Evolutionary conservation across 2,329 filamentous ascomycete species (phyloP).

Genomic region (Didymosphaeria variabile): DNA sequence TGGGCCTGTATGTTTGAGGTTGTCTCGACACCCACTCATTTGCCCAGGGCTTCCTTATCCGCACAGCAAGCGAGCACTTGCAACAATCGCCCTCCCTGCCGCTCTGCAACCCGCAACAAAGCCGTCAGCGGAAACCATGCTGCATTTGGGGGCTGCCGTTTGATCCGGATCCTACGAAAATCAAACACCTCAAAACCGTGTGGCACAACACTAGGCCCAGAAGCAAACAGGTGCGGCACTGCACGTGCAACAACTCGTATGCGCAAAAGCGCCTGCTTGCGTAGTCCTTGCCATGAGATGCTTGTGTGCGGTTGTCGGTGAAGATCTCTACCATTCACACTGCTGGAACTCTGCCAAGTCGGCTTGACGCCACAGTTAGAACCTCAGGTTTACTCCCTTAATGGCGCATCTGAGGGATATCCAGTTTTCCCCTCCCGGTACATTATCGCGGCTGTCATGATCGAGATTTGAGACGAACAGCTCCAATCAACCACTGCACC

Average conservation of each 20-base stretch:
- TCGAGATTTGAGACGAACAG: constrained; percentile 6
- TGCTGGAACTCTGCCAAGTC: constrained; percentile 14
- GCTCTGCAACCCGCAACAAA: constrained; percentile 29
- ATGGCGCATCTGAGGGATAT: constrained; percentile 39
- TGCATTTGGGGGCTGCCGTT: constrained; percentile 36
- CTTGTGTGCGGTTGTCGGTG: constrained; percentile 16
- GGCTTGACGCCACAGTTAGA: constrained; percentile 68
- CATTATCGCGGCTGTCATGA: neutral
- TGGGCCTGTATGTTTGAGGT: constrained; percentile 29
- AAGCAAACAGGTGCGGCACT: constrained; percentile 35
- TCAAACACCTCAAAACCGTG: constrained; percentile 43
- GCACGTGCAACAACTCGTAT: constrained; percentile 27
- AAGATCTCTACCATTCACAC: constrained; percentile 14
- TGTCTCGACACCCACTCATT: constrained; percentile 27
- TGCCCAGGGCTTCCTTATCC: constrained; percentile 26
- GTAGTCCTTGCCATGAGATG: constrained; percentile 14
- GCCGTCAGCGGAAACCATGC: constrained; percentile 23
- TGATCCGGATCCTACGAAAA: constrained; percentile 37
- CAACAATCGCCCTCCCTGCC: constrained; percentile 33
- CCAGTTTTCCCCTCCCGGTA: constrained; percentile 5
- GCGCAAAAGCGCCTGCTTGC: constrained; percentile 30
- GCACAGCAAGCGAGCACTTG: constrained; percentile 29
- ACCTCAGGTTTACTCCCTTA: constrained; percentile 64
- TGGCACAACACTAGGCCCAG: constrained; percentile 27
- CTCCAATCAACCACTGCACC: neutral